Base-by-base conservation (phyloP, 176 grass and related monocot species). In the Oryza brachyantha region DNA sequence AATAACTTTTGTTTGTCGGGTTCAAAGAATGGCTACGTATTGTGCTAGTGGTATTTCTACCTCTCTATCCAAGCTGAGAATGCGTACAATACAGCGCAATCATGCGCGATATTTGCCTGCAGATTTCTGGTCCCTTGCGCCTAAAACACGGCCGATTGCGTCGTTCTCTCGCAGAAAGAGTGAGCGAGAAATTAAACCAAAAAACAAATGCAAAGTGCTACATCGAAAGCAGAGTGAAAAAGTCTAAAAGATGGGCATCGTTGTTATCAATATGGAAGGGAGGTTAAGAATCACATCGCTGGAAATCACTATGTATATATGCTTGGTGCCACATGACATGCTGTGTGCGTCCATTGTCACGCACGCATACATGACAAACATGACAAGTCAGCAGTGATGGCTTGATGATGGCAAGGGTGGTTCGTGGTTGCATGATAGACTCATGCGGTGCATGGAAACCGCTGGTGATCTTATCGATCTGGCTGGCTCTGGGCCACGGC, bases 71-170 rank as follows among this genome's bases (percentile, higher is more conserved):
- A 32, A 35, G 29, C 43, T n/a, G 66, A 58, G 74, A 57, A 84
- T 68, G 50, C 75, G 62, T 79, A 55, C 75, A 79, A 79, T 84
- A 40, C 81, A 21, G 52, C 36, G 62, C 69, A 27, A 88, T 84
- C 86, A 41, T 84, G 62, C 40, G 13, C 60, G 48, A 84, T 79
- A 21, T 61, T 78, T 88, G 48, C 43, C 19, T n/a, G 7, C 1
- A 52, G 74, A 74, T 88, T 84, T 74, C 48, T 88, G 81, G 80
- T 68, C 80, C 80, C 39, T 67, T 3, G 1, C 8, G 61, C 13
- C 60, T 35, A 61, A 79, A 60, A 48, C 72, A 78, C 35, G 57
- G 64, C 73, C 34, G 13, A 21, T 28, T 74, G 7, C 46, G 74
- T 41, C 80, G 73, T 83, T 83, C 73, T 88, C 29, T 22, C 36